Percentiles rank a stretch among this genome's conserved stretches.
These are phyloP conservation scores for Gossypium australe DNA, from an alignment of 345 rosid species.

Conservation along the genomic window DNA sequence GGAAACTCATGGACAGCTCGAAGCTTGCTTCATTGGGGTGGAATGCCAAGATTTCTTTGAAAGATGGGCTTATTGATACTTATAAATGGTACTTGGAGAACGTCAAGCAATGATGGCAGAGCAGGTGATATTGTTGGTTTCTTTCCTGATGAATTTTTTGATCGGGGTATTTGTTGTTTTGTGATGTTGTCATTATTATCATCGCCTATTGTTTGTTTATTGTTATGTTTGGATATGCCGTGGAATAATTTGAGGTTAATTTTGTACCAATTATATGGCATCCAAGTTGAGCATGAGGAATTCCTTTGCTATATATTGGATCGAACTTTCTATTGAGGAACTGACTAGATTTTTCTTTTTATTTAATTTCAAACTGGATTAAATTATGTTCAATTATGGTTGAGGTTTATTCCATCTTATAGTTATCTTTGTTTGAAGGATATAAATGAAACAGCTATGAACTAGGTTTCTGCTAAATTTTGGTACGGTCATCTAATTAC, in stretches of 20 bases:
- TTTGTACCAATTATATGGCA: conserved; percentile 4
- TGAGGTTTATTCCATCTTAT: neutral
- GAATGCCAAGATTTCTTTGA: conserved; percentile 61
- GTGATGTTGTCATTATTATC: neutral
- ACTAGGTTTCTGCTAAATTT: neutral
- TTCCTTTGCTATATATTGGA: neutral
- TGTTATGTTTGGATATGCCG: conserved; percentile 1
- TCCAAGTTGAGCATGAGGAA: neutral
- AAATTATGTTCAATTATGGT: neutral
- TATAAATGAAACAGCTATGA: neutral
- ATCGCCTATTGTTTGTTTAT: neutral
- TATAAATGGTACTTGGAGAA: conserved; percentile 87
- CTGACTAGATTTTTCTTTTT: neutral
- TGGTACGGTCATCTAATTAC: too few species aligned
- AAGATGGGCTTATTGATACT: conserved; percentile 76
- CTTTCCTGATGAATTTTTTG: neutral
- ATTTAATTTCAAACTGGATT: neutral
- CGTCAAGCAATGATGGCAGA: conserved; percentile 31
- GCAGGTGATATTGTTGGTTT: neutral
- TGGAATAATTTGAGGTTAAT: conserved; percentile 8
- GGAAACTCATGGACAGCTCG: conserved; percentile 94
- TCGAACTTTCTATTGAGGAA: neutral
- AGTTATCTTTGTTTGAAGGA: neutral
- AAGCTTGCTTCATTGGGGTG: conserved; percentile 77
- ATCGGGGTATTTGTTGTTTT: conserved; percentile 6